Evolutionary conservation across 306 rosid species (phyloP), one percentile per base, ranked within the genome.

Genomic region (Trifolium subterraneum): DNA sequence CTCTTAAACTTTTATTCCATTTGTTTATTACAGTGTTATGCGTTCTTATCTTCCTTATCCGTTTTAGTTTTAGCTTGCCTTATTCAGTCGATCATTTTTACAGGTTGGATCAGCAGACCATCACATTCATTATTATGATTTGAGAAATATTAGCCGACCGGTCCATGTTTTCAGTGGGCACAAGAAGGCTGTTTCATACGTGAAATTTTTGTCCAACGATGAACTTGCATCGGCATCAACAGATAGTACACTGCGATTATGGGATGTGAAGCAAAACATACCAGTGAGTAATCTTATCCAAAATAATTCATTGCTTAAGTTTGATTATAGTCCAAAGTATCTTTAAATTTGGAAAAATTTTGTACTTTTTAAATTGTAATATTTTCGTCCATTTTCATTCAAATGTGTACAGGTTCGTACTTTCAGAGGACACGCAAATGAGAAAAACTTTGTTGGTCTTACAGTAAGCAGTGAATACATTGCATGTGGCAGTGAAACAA

Each of bases 71-170:
- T 41, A 69, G 61, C 38, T 29, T 25, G 74, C 50, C 83, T 83
- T 64, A 64, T 52, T 23, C 19, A 0, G 31, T 10, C 8, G 22
- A 15, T 38, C 47, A 11, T 48, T 71, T 74, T 11, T 78, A 25
- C 86, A 94, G 99, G 96, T 94, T 84, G 99, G 99, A 38, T 94
- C 96, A 22, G 99, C 99, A 72, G 97, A 94, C 56, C 99, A 94
- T 82, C 91, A 92, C 83, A 90, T 94, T 64, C 99, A 94, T 87
- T 94, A 88, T 81, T 94, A 92, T 81, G 99, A 94, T 81, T 71
- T 94, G 79, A 86, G 99, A 85, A 92, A 92, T 71, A 76, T 68
- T 61, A 90, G 95, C 66, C 92, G 88, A 15, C 97, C 97, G 5
- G 89, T 94, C 70, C 96, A 92, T 62, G 89, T 92, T 77, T 94